A percentile compares a stretch with the other conserved stretches of the same genome.
Evolutionary conservation across 2,329 filamentous ascomycete genomes (phyloP).

Genomic region (Penicillium sp.): DNA sequence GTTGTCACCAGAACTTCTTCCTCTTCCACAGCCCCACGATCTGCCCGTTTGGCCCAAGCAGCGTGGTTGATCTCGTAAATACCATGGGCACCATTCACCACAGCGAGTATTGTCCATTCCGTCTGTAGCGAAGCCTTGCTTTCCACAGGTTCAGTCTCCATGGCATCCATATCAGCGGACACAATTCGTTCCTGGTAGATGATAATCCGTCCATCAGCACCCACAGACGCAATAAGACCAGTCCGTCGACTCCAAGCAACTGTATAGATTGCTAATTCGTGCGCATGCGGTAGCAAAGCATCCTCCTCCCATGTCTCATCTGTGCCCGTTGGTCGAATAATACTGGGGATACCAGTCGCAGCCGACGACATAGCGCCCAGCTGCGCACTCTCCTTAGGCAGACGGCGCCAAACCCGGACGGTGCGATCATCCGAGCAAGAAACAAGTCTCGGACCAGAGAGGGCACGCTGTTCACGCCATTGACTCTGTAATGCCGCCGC

Average conservation of each 20-base stretch:
- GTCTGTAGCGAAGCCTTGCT: conserved; percentile 35
- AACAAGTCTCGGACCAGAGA: conserved; percentile 60
- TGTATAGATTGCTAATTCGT: conserved; percentile 81
- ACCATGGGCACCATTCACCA: conserved; percentile 74
- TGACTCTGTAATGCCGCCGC: conserved; percentile 3
- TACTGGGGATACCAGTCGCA: conserved; percentile 72
- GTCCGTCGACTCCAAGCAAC: conserved; percentile 77
- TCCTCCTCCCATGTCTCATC: conserved; percentile 85
- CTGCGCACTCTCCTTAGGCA: conserved; percentile 46
- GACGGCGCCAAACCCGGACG: conserved; percentile 74
- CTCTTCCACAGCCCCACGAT: conserved; percentile 58
- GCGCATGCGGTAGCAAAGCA: conserved; percentile 68
- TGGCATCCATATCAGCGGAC: conserved; percentile 17
- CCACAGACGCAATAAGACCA: conserved; percentile 80
- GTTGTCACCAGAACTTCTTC: conserved; percentile 87
- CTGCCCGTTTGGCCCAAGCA: conserved; percentile 78
- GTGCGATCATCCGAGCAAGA: conserved; percentile 84
- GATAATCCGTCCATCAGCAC: conserved; percentile 79
- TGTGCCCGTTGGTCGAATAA: conserved; percentile 69
- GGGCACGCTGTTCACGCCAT: conserved; percentile 32
- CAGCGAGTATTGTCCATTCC: conserved; percentile 70
- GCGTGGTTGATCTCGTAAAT: conserved; percentile 95
- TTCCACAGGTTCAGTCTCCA: conserved; percentile 31
- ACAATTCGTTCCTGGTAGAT: conserved; percentile 68
- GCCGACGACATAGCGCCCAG: conserved; percentile 35